Evolutionary conservation across 1,139 yeast species (phyloP).

Genomic region (Pichia sp.): DNA sequence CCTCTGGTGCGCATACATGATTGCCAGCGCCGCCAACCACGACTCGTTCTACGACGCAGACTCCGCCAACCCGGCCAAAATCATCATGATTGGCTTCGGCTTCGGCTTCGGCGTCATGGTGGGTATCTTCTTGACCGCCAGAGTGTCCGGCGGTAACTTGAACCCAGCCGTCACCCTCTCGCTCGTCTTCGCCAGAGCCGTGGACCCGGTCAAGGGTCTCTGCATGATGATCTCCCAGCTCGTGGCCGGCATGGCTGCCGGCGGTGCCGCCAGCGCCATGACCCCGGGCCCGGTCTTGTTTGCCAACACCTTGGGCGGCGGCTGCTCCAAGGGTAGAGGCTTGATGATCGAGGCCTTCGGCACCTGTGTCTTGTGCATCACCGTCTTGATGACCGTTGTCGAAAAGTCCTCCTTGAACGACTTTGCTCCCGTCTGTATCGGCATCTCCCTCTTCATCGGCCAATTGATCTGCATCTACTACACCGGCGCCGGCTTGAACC

Average conservation of each 20-base stretch:
- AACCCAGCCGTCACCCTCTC: slow-evolving; percentile 86
- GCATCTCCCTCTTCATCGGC: slow-evolving; percentile 75
- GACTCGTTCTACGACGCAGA: slow-evolving; percentile 37
- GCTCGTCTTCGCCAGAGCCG: slow-evolving; percentile 64
- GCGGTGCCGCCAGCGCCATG: slow-evolving; percentile 84
- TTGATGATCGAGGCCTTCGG: slow-evolving; percentile 80
- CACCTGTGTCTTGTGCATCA: slow-evolving; percentile 65
- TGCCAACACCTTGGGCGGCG: slow-evolving; percentile 70
- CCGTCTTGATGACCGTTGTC: slow-evolving; percentile 80
- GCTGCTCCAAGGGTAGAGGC: slow-evolving; percentile 70
- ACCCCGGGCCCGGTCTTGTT: slow-evolving; percentile 78
- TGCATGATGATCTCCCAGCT: slow-evolving; percentile 66
- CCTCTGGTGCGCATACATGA: slow-evolving; percentile 75
- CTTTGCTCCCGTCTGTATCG: slow-evolving; percentile 82
- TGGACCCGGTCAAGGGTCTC: slow-evolving; percentile 67
- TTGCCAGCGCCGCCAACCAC: slow-evolving; percentile 82
- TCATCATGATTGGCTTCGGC: slow-evolving; percentile 80
- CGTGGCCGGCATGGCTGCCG: slow-evolving; percentile 88
- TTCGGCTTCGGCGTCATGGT: slow-evolving; percentile 85
- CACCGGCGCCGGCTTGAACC: slow-evolving; percentile 92
- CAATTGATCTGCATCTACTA: slow-evolving; percentile 78
- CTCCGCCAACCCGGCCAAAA: slow-evolving; percentile 58
- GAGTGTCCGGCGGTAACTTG: slow-evolving; percentile 85
- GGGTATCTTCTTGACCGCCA: slow-evolving; percentile 67
- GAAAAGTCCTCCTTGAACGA: slow-evolving; percentile 74